phyloP scores from a whole-genome alignment of 2,329 filamentous ascomycete species.

The Ophiostoma sp. region DNA sequence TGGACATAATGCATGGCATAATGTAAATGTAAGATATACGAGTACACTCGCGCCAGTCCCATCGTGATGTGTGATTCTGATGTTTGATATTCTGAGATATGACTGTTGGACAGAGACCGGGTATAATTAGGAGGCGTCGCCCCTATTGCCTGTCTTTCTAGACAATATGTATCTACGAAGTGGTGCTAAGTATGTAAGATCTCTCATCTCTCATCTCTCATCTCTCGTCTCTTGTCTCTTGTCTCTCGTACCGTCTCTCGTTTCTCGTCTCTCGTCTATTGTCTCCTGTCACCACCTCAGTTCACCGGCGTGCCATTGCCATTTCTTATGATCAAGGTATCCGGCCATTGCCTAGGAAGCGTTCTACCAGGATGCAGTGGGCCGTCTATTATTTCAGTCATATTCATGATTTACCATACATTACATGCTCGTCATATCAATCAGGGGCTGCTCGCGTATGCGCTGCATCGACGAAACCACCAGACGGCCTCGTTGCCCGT shows the following conservation, averaged over 20 bases:
- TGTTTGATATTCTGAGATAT: slow-evolving; percentile 8
- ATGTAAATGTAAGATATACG: neutral
- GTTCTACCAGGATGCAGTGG: too few species aligned
- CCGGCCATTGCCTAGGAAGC: too few species aligned
- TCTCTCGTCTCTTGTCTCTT: too few species aligned
- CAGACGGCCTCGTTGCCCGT: slow-evolving; percentile 9
- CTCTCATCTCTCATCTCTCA: too few species aligned
- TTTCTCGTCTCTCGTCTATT: too few species aligned
- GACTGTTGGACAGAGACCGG: neutral
- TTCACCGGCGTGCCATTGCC: too few species aligned
- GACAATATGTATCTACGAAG: neutral
- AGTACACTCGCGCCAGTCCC: neutral
- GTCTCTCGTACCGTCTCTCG: too few species aligned
- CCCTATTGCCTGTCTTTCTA: neutral
- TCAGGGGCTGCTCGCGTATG: neutral
- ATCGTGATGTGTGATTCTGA: slow-evolving; percentile 3
- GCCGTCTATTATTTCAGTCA: too few species aligned
- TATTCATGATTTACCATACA: too few species aligned
- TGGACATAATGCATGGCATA: slow-evolving; percentile 4
- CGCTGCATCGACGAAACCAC: slow-evolving; percentile 4
- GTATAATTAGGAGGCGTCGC: neutral
- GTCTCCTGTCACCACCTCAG: too few species aligned
- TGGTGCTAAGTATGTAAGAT: too few species aligned
- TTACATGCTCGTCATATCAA: neutral
- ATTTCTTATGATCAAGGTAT: too few species aligned